A percentile compares a stretch with the other conserved stretches of the same genome.
Conservation (phyloP, 345 rosid genomes). For the Aegle marmelos region DNA sequence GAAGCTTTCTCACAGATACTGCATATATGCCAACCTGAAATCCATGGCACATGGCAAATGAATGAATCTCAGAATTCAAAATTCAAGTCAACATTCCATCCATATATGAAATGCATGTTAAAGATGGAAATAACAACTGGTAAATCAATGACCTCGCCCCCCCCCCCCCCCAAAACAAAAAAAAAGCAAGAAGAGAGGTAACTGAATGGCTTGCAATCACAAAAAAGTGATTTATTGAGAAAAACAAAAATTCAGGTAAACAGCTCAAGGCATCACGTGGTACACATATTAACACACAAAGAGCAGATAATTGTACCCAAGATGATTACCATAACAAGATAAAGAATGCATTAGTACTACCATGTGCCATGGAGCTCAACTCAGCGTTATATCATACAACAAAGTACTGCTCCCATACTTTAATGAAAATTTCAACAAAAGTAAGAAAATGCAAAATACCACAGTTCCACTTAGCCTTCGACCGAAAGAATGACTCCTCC, state of each 20-base stretch:
- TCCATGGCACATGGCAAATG: conserved; percentile 14
- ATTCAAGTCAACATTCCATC: not conserved
- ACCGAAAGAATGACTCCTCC: conserved; percentile 79
- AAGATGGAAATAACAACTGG: not conserved
- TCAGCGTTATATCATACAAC: not conserved
- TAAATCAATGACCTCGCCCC: not conserved
- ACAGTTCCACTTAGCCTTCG: conserved; percentile 91
- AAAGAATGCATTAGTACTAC: not conserved
- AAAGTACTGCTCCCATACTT: not conserved
- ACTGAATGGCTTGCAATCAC: not conserved
- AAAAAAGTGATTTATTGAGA: not conserved
- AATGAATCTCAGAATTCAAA: conserved; percentile 1
- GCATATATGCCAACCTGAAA: conserved; percentile 98
- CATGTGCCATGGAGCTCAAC: not conserved
- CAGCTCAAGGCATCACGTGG: not conserved
- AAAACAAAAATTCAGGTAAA: not conserved
- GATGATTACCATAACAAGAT: not conserved
- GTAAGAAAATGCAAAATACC: conserved; percentile 49
- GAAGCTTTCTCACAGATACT: conserved; percentile 80
- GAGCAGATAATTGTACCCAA: not conserved
- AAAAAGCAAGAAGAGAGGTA: no score
- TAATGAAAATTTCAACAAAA: not conserved
- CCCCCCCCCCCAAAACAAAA: no score
- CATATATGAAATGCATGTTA: not conserved
- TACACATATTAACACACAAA: not conserved